Evolutionary conservation across 192 early-diverging fungal genomes (phyloP).

Genomic region (Backusella sp.): DNA sequence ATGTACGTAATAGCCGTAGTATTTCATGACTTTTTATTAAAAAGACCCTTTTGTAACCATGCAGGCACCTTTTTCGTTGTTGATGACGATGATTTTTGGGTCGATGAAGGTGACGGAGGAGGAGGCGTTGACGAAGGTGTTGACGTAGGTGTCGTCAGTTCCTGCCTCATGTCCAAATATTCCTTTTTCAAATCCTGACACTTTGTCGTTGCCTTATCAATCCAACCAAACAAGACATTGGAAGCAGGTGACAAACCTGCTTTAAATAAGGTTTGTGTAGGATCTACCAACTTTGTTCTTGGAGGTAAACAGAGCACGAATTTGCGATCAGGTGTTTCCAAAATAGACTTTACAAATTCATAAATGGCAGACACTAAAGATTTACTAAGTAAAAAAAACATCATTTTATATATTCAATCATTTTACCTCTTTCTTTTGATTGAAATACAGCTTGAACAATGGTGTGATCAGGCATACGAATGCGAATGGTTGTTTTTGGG

Average conservation of each 20-base stretch:
- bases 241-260: slow-evolving; percentile 55
- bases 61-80: slow-evolving; percentile 13
- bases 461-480: slow-evolving; percentile 80
- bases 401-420: not conserved
- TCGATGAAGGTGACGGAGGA: not conserved
- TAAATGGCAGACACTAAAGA: slow-evolving; percentile 34
- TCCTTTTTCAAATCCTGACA: slow-evolving; percentile 1
- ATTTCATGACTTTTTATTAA: slow-evolving; percentile 21
- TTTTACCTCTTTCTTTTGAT: slow-evolving; percentile 58
- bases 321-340: slow-evolving; percentile 35
- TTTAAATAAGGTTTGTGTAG: slow-evolving; percentile 43
- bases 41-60: slow-evolving; percentile 32
- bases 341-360: slow-evolving; percentile 29
- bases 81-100: not conserved
- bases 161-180: slow-evolving; percentile 17
- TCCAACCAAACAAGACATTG: slow-evolving; percentile 51
- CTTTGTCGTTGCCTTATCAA: slow-evolving; percentile 19
- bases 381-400: too few species aligned
- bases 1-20: not conserved
- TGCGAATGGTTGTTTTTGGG: slow-evolving; percentile 76
- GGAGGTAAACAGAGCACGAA: slow-evolving; percentile 49
- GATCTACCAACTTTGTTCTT: slow-evolving; percentile 47
- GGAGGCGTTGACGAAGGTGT: not conserved
- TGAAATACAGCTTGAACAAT: slow-evolving; percentile 76
- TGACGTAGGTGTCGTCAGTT: not conserved